Conservation (phyloP, 257 asterid species). For the Salvia hispanica region DNA sequence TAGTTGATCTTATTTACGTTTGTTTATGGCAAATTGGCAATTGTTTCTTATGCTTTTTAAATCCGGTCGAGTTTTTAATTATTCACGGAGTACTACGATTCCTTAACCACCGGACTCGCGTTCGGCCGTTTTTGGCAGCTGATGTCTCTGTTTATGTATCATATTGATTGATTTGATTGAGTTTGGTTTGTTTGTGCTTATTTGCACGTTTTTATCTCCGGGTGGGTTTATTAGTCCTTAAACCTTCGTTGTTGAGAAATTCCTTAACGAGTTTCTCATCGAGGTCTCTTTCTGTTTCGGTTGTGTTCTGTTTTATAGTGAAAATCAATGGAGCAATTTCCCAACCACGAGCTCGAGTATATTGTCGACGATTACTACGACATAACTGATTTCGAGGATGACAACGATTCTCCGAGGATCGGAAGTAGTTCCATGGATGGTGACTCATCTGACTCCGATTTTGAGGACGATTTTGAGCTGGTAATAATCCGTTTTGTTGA, state of each 20-base stretch:
- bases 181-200: slow-evolving; percentile 16
- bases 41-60: not conserved
- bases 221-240: not conserved
- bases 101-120: not conserved
- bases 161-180: slow-evolving; percentile 2
- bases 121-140: not conserved
- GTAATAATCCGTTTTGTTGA: slow-evolving; percentile 41
- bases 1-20: slow-evolving; percentile 7
- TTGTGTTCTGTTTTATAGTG: slow-evolving; percentile 20
- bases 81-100: not conserved
- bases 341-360: slow-evolving; percentile 62
- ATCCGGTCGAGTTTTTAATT: not conserved
- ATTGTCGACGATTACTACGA: slow-evolving; percentile 52
- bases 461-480: slow-evolving; percentile 65
- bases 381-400: slow-evolving; percentile 48
- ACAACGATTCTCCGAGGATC: slow-evolving; percentile 37
- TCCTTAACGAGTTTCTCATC: not conserved
- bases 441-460: slow-evolving; percentile 60
- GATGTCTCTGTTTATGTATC: not conserved
- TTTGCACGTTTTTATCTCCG: not conserved
- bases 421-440: slow-evolving; percentile 35
- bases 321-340: slow-evolving; percentile 59
- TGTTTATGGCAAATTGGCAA: slow-evolving; percentile 21
- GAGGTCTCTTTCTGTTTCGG: not conserved
- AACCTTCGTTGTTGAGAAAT: slow-evolving; percentile 13